Conservation (phyloP, 805 yeast genomes). For the Starmerella davenportii region DNA sequence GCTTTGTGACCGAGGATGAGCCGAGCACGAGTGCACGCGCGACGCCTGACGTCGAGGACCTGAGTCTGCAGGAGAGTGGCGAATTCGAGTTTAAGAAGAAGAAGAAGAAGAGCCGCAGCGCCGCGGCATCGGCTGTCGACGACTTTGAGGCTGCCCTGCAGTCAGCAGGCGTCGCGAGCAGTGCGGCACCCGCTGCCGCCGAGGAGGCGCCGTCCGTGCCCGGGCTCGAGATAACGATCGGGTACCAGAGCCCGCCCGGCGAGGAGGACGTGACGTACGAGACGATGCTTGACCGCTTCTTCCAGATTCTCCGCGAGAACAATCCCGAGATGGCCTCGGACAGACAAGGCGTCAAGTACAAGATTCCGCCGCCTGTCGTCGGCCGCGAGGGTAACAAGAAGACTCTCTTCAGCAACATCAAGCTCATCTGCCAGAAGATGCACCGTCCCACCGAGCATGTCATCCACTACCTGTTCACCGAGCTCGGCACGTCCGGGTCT, state of each 20-base stretch:
- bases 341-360: constrained; percentile 74
- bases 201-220: constrained; percentile 14
- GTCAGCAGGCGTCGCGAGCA: constrained; percentile 58
- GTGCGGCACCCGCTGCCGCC: constrained; percentile 12
- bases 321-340: constrained; percentile 98
- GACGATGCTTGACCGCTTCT: constrained; percentile 65
- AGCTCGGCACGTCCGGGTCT: constrained; percentile 98
- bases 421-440: constrained; percentile 80
- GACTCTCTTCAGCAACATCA: constrained; percentile 89
- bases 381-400: constrained; percentile 95
- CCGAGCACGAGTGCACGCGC: constrained; percentile 36
- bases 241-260: constrained; percentile 10
- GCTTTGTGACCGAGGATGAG: constrained; percentile 25
- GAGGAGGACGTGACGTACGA: constrained; percentile 40
- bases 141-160: constrained; percentile 83
- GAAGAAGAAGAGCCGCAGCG: constrained; percentile 64
- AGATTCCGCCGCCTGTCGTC: constrained; percentile 94
- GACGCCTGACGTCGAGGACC: constrained; percentile 6
- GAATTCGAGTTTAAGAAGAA: constrained; percentile 34
- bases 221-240: constrained; percentile 11
- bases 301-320: constrained; percentile 67
- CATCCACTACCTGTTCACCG: constrained; percentile 91
- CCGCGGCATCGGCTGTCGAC: constrained; percentile 38
- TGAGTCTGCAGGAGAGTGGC: constrained; percentile 10
- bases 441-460: constrained; percentile 95